Base-by-base conservation (phyloP, 2,329 filamentous ascomycete species). In the Chrysosporium queenslandicum region DNA sequence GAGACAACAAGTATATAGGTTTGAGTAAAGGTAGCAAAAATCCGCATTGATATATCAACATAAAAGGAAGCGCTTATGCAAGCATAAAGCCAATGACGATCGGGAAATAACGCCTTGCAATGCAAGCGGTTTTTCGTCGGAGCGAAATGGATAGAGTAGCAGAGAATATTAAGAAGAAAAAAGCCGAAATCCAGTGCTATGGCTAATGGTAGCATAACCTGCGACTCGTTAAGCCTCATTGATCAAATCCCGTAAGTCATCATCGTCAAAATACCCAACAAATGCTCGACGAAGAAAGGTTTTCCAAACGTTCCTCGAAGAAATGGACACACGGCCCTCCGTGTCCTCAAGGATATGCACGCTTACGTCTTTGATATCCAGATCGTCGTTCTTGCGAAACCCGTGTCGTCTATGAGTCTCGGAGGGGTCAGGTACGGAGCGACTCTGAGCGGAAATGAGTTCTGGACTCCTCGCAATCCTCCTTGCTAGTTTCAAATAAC, bases 401-500 rank as follows among this genome's bases (percentile, higher is more conserved):
- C 21, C 2, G 6, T 27, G 37, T 18, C 18, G 25, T 4, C 55
- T 46, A 11, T 47, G 36, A 52, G 30, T 20, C 32, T 34, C 34
- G 20, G 5, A 42, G 21, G 12, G 12, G 11, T 21, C 32, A 21
- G 27, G 39, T 18, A 14, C 20, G 18, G 14, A 25, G 23, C 39
- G 4, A n/a, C 16, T 29, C n/a, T 29, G 42, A 11, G n/a, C 37
- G 18, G 14, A 12, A 23, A 3, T n/a, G 40, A 39, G 53, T 54
- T 25, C 52, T 49, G 51, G 51, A 46, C 70, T 71, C 49, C 79
- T 72, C 1, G 85, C 86, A 62, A 97, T 94, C 51, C 83, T 77
- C 57, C 83, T 80, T 9, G 92, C 92, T 45, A 97, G 76, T 55
- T 86, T 78, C 41, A 97, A 72, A 64, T 86, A 86, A 64, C 82